phyloP scores from a whole-genome alignment of 2,329 filamentous ascomycete genomes.

The Fusarium nelsonii region DNA sequence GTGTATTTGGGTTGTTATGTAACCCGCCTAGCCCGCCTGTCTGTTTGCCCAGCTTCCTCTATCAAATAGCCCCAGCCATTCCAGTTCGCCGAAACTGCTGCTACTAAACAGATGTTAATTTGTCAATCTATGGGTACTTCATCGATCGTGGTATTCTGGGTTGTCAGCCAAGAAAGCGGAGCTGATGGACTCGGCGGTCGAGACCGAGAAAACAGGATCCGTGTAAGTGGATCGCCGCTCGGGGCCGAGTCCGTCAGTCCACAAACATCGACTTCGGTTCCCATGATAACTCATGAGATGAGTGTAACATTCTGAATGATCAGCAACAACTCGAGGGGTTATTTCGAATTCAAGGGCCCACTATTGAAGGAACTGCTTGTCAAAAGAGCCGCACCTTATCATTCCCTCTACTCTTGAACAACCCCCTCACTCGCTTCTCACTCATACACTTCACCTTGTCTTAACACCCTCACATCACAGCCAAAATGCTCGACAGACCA shows the following conservation, averaged over 20 bases:
- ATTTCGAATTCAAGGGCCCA: neutral
- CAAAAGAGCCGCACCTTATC: slow-evolving; percentile 1
- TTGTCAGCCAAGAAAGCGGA: neutral
- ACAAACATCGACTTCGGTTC: neutral
- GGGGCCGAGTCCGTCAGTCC: slow-evolving; percentile 28
- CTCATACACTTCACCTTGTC: too few relatives aligned
- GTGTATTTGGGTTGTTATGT: too few relatives aligned
- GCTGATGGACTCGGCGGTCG: slow-evolving; percentile 34
- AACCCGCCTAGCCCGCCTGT: too few relatives aligned
- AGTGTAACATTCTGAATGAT: neutral
- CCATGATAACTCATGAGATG: slow-evolving; percentile 17
- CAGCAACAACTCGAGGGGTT: neutral
- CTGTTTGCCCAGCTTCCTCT: too few relatives aligned
- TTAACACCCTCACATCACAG: neutral
- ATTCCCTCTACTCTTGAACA: neutral
- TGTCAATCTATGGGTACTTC: neutral
- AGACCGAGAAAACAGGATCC: slow-evolving; percentile 8
- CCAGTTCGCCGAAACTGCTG: neutral
- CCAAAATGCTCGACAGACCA: slow-evolving; percentile 47
- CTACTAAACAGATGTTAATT: accelerated
- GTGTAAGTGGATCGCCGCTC: slow-evolving; percentile 31
- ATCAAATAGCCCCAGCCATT: neutral
- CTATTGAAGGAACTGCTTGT: neutral
- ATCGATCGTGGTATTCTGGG: neutral
- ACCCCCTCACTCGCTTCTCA: neutral